A percentile compares a stretch with the other conserved stretches of the same genome.
These are phyloP conservation scores for Pterocarpus macrocarpus DNA, from an alignment of 306 rosid genomes.

Conservation along the genomic window DNA sequence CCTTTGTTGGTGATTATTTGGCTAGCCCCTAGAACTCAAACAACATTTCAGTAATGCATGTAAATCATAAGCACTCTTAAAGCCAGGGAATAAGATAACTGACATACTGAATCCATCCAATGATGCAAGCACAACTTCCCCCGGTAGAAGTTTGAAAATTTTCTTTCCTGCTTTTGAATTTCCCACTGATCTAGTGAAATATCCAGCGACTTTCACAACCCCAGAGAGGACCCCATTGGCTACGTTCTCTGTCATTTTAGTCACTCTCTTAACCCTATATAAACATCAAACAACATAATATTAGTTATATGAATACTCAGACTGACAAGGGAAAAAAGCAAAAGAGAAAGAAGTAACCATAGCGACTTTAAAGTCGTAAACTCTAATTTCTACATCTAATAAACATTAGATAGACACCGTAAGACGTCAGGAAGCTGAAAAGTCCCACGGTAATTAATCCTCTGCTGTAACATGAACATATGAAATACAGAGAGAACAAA, in stretches of 20 bases:
- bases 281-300: conserved; percentile 28
- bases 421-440: neutral
- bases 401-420: neutral
- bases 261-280: conserved; percentile 85
- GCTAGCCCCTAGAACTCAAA: neutral
- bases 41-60: neutral
- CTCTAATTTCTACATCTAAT: neutral
- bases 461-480: neutral
- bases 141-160: conserved; percentile 74
- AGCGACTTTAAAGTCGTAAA: conserved; percentile 4
- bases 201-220: conserved; percentile 84
- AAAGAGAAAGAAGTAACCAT: neutral
- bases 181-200: conserved; percentile 72
- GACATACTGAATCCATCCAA: conserved; percentile 93
- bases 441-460: neutral
- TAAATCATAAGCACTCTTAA: neutral
- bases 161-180: conserved; percentile 84
- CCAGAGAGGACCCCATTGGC: conserved; percentile 90
- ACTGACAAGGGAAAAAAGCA: neutral
- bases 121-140: conserved; percentile 90
- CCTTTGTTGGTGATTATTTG: neutral
- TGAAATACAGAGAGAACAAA: conserved; percentile 5
- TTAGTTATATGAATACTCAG: conserved; percentile 15
- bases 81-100: conserved; percentile 40
- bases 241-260: conserved; percentile 87